Conservation (phyloP, 2,329 filamentous ascomycete genomes). For the Fusarium equiseti region DNA sequence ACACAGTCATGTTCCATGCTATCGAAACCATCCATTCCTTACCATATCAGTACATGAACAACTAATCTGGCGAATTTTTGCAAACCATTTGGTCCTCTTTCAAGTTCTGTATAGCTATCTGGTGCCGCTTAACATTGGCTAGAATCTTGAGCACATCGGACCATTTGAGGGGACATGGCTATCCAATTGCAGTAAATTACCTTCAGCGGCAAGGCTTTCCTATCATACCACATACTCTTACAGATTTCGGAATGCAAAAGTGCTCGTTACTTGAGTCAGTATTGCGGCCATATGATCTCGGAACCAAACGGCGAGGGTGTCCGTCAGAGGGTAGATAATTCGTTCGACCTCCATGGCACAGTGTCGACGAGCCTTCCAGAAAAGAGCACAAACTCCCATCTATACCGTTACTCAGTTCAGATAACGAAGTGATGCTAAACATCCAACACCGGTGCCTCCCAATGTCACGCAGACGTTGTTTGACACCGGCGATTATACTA, state of each 20-base stretch:
- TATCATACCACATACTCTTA: background rate
- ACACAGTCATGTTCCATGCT: background rate
- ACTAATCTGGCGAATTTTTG: background rate
- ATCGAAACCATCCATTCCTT: background rate
- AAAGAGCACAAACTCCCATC: background rate
- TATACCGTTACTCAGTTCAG: background rate
- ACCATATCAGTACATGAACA: background rate
- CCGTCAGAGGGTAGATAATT: no score
- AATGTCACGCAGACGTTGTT: constrained; percentile 2
- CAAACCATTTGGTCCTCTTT: background rate
- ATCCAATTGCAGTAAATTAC: background rate
- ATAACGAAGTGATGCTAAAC: constrained; percentile 1
- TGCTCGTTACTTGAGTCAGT: background rate
- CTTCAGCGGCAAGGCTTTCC: background rate
- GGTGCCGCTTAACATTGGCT: background rate
- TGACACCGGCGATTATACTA: background rate
- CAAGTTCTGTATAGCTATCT: background rate
- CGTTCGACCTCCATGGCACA: background rate
- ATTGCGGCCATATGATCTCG: background rate
- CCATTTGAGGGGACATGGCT: background rate
- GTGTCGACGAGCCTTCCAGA: background rate
- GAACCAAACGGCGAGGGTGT: background rate
- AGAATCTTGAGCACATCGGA: background rate
- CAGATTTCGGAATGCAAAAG: background rate
- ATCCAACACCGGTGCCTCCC: background rate